phyloP scores from a whole-genome alignment of 352 stramenopile genomes.

The Phytopythium sindhum region DNA sequence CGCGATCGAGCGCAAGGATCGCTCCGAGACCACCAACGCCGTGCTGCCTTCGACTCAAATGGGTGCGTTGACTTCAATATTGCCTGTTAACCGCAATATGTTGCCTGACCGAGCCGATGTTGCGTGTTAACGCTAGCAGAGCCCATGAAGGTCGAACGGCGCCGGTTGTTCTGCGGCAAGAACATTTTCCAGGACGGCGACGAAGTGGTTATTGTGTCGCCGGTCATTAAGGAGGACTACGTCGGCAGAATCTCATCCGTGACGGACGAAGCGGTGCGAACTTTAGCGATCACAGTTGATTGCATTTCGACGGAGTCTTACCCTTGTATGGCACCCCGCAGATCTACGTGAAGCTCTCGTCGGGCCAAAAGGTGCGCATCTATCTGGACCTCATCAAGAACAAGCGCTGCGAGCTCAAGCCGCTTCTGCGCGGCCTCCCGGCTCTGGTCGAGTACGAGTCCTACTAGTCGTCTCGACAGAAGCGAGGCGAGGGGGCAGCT shows the following conservation, averaged over 20 bases:
- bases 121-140: conserved; percentile 21
- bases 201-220: conserved; percentile 65
- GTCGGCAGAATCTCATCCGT: conserved; percentile 77
- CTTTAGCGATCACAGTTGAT: background rate
- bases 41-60: conserved; percentile 22
- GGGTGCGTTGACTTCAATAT: conserved; percentile 16
- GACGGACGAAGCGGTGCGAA: conserved; percentile 52
- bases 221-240: conserved; percentile 66
- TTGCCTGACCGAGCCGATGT: background rate
- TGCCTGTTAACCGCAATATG: background rate
- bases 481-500: conserved; percentile 1
- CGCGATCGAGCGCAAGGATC: conserved; percentile 31
- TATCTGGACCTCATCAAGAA: conserved; percentile 49
- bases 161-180: conserved; percentile 59
- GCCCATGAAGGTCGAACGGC: conserved; percentile 43
- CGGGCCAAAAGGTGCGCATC: conserved; percentile 62
- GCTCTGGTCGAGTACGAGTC: conserved; percentile 47
- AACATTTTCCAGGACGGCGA: conserved; percentile 81
- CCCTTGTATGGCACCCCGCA: conserved; percentile 4
- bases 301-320: background rate
- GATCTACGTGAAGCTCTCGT: conserved; percentile 63
- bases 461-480: conserved; percentile 24
- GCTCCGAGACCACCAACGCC: conserved; percentile 20
- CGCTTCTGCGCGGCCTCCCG: conserved; percentile 45
- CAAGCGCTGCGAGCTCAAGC: conserved; percentile 60